These are phyloP conservation scores for Monosporascus sp. DNA, from an alignment of 2,329 filamentous ascomycete species.

Conservation along the genomic window DNA sequence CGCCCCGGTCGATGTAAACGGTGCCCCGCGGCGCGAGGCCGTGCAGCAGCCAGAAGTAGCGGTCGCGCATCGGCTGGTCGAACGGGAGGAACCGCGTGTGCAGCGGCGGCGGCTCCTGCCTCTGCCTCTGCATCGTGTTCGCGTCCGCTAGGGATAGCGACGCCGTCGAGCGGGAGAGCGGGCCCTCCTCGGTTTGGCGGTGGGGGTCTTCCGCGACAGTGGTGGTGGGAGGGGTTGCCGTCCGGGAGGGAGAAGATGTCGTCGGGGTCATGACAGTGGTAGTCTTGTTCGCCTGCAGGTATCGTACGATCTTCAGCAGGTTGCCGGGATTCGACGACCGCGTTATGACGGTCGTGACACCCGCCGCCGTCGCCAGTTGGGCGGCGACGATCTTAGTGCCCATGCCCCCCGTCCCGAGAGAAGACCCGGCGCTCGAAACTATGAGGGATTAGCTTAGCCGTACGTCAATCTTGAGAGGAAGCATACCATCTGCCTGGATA, in stretches of 20 bases:
- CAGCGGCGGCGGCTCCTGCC: slow-evolving; percentile 47
- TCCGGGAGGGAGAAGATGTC: slow-evolving; percentile 7
- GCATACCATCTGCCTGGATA: slow-evolving; percentile 70
- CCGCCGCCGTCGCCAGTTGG: slow-evolving; percentile 83
- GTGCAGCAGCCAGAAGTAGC: slow-evolving; percentile 96
- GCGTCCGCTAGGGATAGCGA: slow-evolving; percentile 31
- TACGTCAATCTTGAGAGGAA: neutral
- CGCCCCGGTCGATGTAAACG: slow-evolving; percentile 88
- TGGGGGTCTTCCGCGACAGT: slow-evolving; percentile 19
- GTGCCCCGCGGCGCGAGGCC: slow-evolving; percentile 86
- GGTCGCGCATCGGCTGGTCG: slow-evolving; percentile 77
- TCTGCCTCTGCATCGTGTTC: no score
- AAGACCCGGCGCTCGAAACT: slow-evolving; percentile 85
- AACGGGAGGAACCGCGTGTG: slow-evolving; percentile 93
- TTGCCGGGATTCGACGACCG: slow-evolving; percentile 91
- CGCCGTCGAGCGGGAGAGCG: slow-evolving; percentile 34
- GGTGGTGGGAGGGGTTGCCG: slow-evolving; percentile 14
- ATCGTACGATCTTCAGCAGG: slow-evolving; percentile 77
- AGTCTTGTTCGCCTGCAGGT: slow-evolving; percentile 61
- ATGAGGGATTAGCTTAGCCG: neutral
- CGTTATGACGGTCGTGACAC: slow-evolving; percentile 93
- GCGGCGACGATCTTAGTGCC: slow-evolving; percentile 95
- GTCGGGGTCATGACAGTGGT: slow-evolving; percentile 19
- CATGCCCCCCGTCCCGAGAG: slow-evolving; percentile 93
- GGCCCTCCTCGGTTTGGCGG: slow-evolving; percentile 20